Percentiles rank a stretch among this genome's conserved stretches.
phyloP scores from a whole-genome alignment of 768 basidiomycete genomes.

The Rhodotorula taiwanensis region DNA sequence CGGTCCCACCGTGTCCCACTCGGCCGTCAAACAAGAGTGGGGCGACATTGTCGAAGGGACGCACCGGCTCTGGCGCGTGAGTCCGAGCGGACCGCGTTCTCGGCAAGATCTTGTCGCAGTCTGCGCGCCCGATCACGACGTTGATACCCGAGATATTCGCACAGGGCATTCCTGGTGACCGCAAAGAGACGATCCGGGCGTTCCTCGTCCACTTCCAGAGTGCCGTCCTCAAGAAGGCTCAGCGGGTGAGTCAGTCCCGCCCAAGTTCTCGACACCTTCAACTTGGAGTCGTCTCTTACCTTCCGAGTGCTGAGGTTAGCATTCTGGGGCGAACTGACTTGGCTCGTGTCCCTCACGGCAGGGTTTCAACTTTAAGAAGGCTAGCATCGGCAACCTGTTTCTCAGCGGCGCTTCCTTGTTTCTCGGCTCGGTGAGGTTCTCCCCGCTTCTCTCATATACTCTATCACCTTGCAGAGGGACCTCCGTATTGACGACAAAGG shows the following conservation, averaged over 20 bases:
- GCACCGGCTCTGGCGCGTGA: conserved; percentile 71
- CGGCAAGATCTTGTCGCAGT: too few species aligned
- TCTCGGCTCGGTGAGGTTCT: conserved; percentile 58
- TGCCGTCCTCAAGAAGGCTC: conserved; percentile 51
- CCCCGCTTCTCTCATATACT: not conserved
- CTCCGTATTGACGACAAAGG: too few species aligned
- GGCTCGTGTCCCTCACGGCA: too few species aligned
- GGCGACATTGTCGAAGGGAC: conserved; percentile 63
- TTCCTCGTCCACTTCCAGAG: conserved; percentile 89
- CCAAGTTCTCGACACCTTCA: too few species aligned
- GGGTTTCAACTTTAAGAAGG: conserved; percentile 89
- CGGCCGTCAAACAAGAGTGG: conserved; percentile 82
- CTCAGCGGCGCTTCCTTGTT: conserved; percentile 81
- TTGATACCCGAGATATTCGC: conserved; percentile 51
- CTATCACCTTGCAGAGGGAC: not conserved
- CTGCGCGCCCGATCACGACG: too few species aligned
- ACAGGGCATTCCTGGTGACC: conserved; percentile 58
- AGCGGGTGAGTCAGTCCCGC: conserved; percentile 7
- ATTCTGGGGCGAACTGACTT: too few species aligned
- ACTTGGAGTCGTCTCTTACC: too few species aligned
- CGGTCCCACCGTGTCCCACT: conserved; percentile 48
- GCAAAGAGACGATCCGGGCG: conserved; percentile 51
- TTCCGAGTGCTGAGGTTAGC: not conserved
- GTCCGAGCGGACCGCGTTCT: conserved; percentile 42
- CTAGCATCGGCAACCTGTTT: conserved; percentile 57